Conservation (phyloP, 192 early-diverging fungal genomes). For the Spinellus fusiger region DNA sequence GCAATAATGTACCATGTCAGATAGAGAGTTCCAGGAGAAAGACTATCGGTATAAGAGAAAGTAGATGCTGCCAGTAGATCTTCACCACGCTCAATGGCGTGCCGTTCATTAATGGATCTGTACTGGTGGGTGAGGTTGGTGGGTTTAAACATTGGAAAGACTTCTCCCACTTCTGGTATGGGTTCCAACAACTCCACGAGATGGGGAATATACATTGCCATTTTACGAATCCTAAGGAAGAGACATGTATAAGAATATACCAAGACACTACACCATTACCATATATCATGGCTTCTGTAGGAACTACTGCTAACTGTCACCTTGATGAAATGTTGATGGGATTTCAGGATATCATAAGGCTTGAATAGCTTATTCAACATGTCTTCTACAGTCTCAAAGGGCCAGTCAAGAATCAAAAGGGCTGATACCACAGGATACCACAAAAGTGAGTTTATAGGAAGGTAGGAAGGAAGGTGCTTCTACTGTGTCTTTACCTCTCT, state of each 20-base stretch:
- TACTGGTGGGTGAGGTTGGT: neutral
- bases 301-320: slow-evolving; percentile 7
- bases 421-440: neutral
- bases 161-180: neutral
- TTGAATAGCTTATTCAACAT: slow-evolving; percentile 19
- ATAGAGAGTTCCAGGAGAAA: slow-evolving; percentile 13
- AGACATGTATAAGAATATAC: neutral
- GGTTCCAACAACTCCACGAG: slow-evolving; percentile 11
- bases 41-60: neutral
- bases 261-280: neutral
- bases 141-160: slow-evolving; percentile 9
- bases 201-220: slow-evolving; percentile 10
- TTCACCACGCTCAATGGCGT: slow-evolving; percentile 1
- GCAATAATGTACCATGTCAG: slow-evolving; percentile 18
- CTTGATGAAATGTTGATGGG: slow-evolving; percentile 18
- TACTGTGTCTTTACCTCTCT: slow-evolving; percentile 12
- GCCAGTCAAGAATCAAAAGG: neutral
- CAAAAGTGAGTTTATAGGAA: no score
- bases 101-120: slow-evolving; percentile 8
- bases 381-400: neutral
- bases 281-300: slow-evolving; percentile 16
- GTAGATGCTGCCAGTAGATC: neutral
- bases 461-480: neutral
- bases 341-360: neutral
- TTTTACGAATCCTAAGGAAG: slow-evolving; percentile 12